Evolutionary conservation across 2,329 filamentous ascomycete species (phyloP).

Genomic region (Nothopassalora personata): DNA sequence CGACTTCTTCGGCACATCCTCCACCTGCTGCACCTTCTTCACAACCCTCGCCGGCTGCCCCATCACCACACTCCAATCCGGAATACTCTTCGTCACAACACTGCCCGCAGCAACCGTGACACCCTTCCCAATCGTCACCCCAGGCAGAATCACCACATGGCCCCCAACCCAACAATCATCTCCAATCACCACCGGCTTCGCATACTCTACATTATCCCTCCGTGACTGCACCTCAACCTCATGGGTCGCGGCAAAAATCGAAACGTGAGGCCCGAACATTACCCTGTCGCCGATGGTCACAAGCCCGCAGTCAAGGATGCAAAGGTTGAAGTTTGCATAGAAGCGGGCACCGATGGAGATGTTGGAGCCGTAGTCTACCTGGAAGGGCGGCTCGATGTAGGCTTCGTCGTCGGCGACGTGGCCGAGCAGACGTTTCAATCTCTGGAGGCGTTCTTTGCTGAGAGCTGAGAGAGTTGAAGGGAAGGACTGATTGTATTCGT

Average conservation of each 20-base stretch:
- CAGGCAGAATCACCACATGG: slow-evolving; percentile 22
- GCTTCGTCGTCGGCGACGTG: slow-evolving; percentile 28
- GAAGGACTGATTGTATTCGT: slow-evolving; percentile 56
- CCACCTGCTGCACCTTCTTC: slow-evolving; percentile 19
- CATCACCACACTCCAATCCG: slow-evolving; percentile 22
- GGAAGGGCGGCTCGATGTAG: slow-evolving; percentile 58
- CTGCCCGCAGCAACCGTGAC: slow-evolving; percentile 21
- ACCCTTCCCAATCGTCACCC: slow-evolving; percentile 23
- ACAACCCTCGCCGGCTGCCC: slow-evolving; percentile 21
- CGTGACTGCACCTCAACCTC: slow-evolving; percentile 47
- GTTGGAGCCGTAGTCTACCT: slow-evolving; percentile 62
- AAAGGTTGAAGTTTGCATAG: slow-evolving; percentile 57
- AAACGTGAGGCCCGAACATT: slow-evolving; percentile 50
- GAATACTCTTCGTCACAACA: slow-evolving; percentile 20
- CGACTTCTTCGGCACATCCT: not conserved
- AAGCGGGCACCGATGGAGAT: slow-evolving; percentile 57
- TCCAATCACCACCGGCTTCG: slow-evolving; percentile 45
- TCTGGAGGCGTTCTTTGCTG: slow-evolving; percentile 2
- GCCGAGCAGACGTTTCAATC: slow-evolving; percentile 12
- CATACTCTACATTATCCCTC: slow-evolving; percentile 47
- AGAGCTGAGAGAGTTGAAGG: slow-evolving; percentile 29
- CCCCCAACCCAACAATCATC: slow-evolving; percentile 21
- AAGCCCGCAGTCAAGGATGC: slow-evolving; percentile 49
- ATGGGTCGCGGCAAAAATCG: slow-evolving; percentile 50
- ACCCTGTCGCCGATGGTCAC: slow-evolving; percentile 50